Percentiles rank a stretch among this genome's conserved stretches.
Conservation (phyloP, 1,139 yeast genomes). For the Geotrichum candidum region DNA sequence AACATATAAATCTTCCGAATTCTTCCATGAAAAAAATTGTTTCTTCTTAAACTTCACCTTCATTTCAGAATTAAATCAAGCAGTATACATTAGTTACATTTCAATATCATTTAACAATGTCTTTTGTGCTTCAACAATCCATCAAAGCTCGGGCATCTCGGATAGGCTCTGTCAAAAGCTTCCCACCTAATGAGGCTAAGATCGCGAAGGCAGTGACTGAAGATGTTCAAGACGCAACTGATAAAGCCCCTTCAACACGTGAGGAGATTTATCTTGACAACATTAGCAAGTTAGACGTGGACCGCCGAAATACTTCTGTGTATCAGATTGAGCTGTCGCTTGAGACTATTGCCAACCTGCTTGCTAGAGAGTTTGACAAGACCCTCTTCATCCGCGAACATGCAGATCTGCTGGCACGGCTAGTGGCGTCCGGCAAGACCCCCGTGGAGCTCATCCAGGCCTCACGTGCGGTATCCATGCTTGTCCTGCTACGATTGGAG, state of each 20-base stretch:
- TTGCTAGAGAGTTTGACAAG: not conserved
- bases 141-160: not conserved
- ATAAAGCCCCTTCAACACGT: not conserved
- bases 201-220: not conserved
- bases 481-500: slow-evolving; percentile 28
- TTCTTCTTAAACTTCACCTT: no score
- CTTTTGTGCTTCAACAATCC: not conserved
- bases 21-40: not conserved
- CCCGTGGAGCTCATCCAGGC: slow-evolving; percentile 12
- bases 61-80: not conserved
- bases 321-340: not conserved
- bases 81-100: not conserved
- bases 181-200: not conserved
- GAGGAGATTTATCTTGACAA: not conserved
- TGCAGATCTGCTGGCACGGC: not conserved
- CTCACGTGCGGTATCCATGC: slow-evolving; percentile 19
- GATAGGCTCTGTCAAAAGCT: not conserved
- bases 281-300: not conserved
- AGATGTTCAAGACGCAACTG: not conserved
- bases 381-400: not conserved
- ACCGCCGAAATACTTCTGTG: not conserved
- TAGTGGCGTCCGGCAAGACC: slow-evolving; percentile 25
- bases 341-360: not conserved
- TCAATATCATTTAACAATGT: not conserved
- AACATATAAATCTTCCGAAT: not conserved